These are phyloP conservation scores for Akanthomyces muscarius DNA, from an alignment of 2,329 filamentous ascomycete species.

Conservation along the genomic window DNA sequence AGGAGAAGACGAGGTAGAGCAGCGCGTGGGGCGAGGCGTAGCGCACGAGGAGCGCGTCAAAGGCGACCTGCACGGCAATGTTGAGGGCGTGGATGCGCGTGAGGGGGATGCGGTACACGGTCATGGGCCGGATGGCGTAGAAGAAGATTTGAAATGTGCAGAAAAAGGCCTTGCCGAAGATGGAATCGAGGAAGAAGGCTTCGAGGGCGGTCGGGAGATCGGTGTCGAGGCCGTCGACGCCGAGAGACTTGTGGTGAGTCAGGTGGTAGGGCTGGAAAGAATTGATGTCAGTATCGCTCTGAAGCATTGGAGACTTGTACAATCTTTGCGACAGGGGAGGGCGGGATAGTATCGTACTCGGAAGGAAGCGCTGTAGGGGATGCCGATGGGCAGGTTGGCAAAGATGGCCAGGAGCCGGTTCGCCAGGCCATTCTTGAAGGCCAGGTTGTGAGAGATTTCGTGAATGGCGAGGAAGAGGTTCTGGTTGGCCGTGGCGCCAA, in stretches of 20 bases:
- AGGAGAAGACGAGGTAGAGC: constrained; percentile 80
- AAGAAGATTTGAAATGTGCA: constrained; percentile 99
- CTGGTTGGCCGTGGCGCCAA: constrained; percentile 95
- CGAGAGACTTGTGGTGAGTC: constrained; percentile 97
- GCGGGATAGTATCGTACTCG: constrained; percentile 52
- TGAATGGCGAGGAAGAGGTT: constrained; percentile 98
- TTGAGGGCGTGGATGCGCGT: constrained; percentile 83
- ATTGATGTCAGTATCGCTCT: constrained; percentile 21
- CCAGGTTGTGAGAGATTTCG: constrained; percentile 97
- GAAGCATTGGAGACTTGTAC: neutral
- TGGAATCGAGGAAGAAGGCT: constrained; percentile 87
- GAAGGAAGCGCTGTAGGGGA: constrained; percentile 96
- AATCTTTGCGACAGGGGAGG: too few relatives aligned
- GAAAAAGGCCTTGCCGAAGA: constrained; percentile 97
- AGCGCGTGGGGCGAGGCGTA: constrained; percentile 61
- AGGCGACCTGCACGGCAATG: constrained; percentile 68
- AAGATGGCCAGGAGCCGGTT: constrained; percentile 89
- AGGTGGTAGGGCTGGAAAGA: constrained; percentile 78
- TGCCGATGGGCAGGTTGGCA: constrained; percentile 91
- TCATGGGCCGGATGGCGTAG: constrained; percentile 94
- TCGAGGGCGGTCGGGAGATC: constrained; percentile 91
- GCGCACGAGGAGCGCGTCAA: constrained; percentile 68
- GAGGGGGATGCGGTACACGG: constrained; percentile 84
- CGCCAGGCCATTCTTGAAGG: constrained; percentile 73
- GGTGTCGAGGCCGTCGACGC: constrained; percentile 92